These are phyloP conservation scores for Brassica napus DNA, from an alignment of 345 rosid species.

Conservation along the genomic window Da-Ae NC_063442.1:30305001-30305500, in stretches of 20 bases:
- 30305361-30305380: conserved; percentile 12
- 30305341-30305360: not conserved
- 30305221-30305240: conserved; percentile 33
- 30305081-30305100: conserved; percentile 19
- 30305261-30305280: conserved; percentile 36
- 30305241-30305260: conserved; percentile 24
- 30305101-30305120: conserved; percentile 22
- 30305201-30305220: conserved; percentile 29
- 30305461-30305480: too few species aligned
- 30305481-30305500: too few species aligned
- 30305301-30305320: conserved; percentile 27
- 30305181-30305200: conserved; percentile 29
- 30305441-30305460: too few species aligned
- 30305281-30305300: conserved; percentile 33
- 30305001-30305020: not conserved
- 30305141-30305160: conserved; percentile 21
- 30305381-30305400: not conserved
- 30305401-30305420: too few species aligned
- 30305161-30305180: conserved; percentile 28
- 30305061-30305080: conserved; percentile 35
- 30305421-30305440: too few species aligned
- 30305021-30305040: not conserved
- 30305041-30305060: conserved; percentile 3
- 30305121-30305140: conserved; percentile 29
- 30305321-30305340: conserved; percentile 20